Percentiles rank a stretch among this genome's conserved stretches.
These are phyloP conservation scores for Fragosphaeria purpurea DNA, from an alignment of 2,329 filamentous ascomycete genomes.

Conservation along the genomic window DNA sequence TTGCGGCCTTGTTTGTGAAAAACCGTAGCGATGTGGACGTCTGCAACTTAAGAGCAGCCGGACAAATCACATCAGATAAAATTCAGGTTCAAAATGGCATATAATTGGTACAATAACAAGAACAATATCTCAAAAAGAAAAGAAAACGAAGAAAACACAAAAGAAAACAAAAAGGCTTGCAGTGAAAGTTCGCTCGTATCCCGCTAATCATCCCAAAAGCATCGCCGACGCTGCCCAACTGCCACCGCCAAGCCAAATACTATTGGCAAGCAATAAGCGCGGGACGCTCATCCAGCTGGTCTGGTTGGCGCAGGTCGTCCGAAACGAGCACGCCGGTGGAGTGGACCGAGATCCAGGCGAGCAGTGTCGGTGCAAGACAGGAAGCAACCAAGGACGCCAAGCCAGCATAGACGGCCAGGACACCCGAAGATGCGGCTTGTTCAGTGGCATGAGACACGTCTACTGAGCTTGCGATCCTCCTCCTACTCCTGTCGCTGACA, in stretches of 20 bases:
- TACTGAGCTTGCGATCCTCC: too few species aligned
- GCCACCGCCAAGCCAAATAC: slow-evolving; percentile 1
- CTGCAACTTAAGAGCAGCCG: too few species aligned
- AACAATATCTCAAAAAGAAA: not conserved
- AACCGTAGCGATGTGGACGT: too few species aligned
- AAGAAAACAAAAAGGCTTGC: not conserved
- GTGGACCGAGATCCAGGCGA: too few species aligned
- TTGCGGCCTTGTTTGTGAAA: too few species aligned
- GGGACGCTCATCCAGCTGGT: not conserved
- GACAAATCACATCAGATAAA: not conserved
- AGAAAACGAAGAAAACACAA: not conserved
- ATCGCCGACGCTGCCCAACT: not conserved
- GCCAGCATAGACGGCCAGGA: not conserved
- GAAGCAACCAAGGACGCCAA: slow-evolving; percentile 1
- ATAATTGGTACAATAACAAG: not conserved
- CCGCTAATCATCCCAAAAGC: too few species aligned
- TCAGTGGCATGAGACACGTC: too few species aligned
- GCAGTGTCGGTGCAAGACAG: not conserved
- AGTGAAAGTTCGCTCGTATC: too few species aligned
- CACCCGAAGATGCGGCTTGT: not conserved
- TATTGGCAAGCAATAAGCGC: slow-evolving; percentile 8
- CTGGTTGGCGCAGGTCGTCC: not conserved
- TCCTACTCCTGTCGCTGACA: too few species aligned
- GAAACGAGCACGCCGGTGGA: slow-evolving; percentile 1
- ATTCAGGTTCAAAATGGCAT: not conserved